Conservation (phyloP, 257 asterid species). For the Eucommia ulmoides region DNA sequence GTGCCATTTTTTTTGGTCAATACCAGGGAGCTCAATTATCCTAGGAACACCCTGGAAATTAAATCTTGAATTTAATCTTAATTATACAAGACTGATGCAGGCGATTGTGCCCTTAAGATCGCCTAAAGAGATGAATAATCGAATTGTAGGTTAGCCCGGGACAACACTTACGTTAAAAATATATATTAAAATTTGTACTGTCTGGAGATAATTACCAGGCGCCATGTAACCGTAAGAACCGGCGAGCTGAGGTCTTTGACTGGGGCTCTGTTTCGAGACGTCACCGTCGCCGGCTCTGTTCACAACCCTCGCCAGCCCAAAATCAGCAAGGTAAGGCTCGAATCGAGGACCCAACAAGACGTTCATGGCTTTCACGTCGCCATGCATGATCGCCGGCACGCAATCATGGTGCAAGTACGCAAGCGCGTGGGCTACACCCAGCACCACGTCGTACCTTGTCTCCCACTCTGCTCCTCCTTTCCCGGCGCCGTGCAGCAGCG, state of each 20-base stretch:
- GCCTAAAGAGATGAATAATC: no score
- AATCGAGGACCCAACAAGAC: constrained; percentile 57
- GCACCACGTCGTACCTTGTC: constrained; percentile 48
- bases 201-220: constrained; percentile 82
- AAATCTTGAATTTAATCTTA: no score
- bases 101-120: no score
- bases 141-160: no score
- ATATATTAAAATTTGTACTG: no score
- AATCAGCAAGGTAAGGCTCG: constrained; percentile 91
- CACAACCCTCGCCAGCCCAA: constrained; percentile 78
- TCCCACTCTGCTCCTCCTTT: constrained; percentile 93
- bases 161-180: no score
- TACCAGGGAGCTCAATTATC: no score
- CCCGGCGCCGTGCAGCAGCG: constrained; percentile 82
- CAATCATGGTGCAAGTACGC: constrained; percentile 90
- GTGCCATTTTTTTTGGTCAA: no score
- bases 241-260: constrained; percentile 73
- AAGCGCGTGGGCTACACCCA: constrained; percentile 86
- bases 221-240: constrained; percentile 99
- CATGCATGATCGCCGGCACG: constrained; percentile 87
- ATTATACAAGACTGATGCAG: no score
- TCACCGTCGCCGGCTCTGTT: constrained; percentile 14
- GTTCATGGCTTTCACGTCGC: constrained; percentile 97
- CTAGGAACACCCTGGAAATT: no score
- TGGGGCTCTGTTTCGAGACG: constrained; percentile 28